Conservation (phyloP, 2,329 filamentous ascomycete species). For the Fusarium robinianum region DNA sequence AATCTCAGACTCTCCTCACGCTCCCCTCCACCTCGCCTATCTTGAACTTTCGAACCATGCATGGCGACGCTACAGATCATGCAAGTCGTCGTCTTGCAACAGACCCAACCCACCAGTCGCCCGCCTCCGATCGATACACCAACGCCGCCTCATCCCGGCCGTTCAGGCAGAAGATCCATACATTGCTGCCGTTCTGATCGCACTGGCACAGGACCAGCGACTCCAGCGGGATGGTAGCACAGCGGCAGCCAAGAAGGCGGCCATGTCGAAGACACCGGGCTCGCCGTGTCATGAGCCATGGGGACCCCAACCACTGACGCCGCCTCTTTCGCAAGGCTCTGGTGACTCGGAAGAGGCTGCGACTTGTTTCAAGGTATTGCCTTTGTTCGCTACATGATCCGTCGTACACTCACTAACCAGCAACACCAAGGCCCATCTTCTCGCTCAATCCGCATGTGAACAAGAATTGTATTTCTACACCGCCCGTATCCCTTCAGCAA, state of each 20-base stretch:
- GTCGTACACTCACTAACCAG: background rate
- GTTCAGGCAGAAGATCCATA: conserved; percentile 11
- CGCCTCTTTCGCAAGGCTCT: background rate
- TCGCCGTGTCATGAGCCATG: too few species aligned
- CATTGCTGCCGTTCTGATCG: conserved; percentile 7
- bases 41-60: background rate
- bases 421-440: background rate
- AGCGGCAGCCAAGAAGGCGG: background rate
- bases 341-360: background rate
- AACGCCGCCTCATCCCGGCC: conserved; percentile 3
- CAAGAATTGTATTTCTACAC: conserved; percentile 4
- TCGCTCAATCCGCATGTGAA: background rate
- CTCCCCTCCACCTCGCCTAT: background rate
- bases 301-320: too few species aligned
- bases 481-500: background rate
- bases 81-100: background rate
- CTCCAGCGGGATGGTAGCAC: background rate
- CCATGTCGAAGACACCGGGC: background rate
- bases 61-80: background rate
- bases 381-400: background rate
- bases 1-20: background rate
- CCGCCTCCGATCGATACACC: background rate
- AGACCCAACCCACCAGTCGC: conserved; percentile 1
- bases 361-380: conserved; percentile 4
- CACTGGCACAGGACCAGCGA: conserved; percentile 6